These are phyloP conservation scores for Xylariomycetidae sp. DNA, from an alignment of 2,329 filamentous ascomycete species.

Conservation along the genomic window DNA sequence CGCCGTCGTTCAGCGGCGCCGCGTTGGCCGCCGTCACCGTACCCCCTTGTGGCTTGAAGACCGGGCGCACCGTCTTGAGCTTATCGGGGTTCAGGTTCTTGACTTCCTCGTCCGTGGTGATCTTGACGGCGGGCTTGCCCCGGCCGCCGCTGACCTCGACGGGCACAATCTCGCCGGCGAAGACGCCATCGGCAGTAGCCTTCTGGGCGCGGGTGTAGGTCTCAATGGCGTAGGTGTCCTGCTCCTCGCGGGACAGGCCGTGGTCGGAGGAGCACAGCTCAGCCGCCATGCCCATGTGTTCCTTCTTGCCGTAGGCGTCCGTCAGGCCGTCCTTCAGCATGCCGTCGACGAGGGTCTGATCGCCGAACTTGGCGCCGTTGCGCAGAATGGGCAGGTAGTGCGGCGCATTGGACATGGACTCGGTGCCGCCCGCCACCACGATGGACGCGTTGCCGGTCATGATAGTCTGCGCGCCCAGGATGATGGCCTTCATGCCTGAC, in stretches of 20 bases:
- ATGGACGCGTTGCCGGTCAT: conserved; percentile 92
- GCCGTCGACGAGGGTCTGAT: conserved; percentile 84
- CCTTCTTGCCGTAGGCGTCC: conserved; percentile 90
- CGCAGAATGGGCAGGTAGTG: conserved; percentile 91
- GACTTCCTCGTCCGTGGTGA: conserved; percentile 89
- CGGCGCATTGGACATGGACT: conserved; percentile 97
- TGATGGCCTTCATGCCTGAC: conserved; percentile 88
- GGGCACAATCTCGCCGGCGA: conserved; percentile 82
- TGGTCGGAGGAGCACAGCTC: conserved; percentile 91
- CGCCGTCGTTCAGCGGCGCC: conserved; percentile 92
- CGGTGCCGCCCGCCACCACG: conserved; percentile 88
- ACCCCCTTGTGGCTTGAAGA: conserved; percentile 73
- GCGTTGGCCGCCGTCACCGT: conserved; percentile 96
- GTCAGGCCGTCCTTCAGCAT: conserved; percentile 92
- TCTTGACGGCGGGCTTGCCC: conserved; percentile 77
- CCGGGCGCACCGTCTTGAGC: conserved; percentile 78
- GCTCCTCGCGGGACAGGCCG: conserved; percentile 73
- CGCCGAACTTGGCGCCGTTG: conserved; percentile 87
- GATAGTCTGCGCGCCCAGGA: conserved; percentile 93
- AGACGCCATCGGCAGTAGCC: conserved; percentile 77
- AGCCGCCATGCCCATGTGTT: conserved; percentile 91
- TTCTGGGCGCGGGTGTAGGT: conserved; percentile 71
- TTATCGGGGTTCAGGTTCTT: conserved; percentile 89
- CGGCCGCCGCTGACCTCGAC: conserved; percentile 83
- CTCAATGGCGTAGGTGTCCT: conserved; percentile 94